A percentile compares a stretch with the other conserved stretches of the same genome.
These are phyloP conservation scores for Colletotrichum paranaense DNA, from an alignment of 2,329 filamentous ascomycete genomes.

Conservation along the genomic window DNA sequence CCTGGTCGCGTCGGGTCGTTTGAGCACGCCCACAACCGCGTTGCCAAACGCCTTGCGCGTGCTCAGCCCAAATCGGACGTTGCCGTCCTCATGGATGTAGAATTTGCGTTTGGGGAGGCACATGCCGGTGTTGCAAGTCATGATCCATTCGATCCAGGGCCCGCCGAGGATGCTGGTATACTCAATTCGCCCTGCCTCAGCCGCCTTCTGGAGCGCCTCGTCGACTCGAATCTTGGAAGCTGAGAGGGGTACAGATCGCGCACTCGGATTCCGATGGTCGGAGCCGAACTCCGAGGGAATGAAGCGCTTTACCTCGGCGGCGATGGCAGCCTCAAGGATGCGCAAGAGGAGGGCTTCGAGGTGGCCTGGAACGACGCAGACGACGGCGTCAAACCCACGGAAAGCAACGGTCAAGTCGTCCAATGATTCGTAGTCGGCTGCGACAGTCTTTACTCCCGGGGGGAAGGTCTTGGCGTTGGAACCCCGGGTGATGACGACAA, in stretches of 20 bases:
- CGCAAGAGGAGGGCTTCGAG: slow-evolving; percentile 55
- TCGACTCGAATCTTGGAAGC: slow-evolving; percentile 35
- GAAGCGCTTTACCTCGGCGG: slow-evolving; percentile 64
- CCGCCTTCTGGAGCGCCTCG: background rate
- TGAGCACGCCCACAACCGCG: slow-evolving; percentile 59
- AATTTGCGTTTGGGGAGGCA: background rate
- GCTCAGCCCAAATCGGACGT: slow-evolving; percentile 52
- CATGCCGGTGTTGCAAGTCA: slow-evolving; percentile 5
- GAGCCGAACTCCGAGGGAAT: slow-evolving; percentile 61
- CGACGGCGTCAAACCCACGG: slow-evolving; percentile 66
- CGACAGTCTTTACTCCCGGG: slow-evolving; percentile 41
- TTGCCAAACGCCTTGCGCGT: slow-evolving; percentile 58
- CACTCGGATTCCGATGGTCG: slow-evolving; percentile 39
- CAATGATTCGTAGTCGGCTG: slow-evolving; percentile 49
- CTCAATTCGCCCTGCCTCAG: slow-evolving; percentile 33
- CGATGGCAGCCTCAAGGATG: slow-evolving; percentile 62
- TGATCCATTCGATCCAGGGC: slow-evolving; percentile 48
- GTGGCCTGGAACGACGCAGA: slow-evolving; percentile 56
- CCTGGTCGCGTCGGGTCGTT: slow-evolving; percentile 55
- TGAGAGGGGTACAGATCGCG: slow-evolving; percentile 35
- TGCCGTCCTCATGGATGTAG: background rate
- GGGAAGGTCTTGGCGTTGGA: slow-evolving; percentile 53
- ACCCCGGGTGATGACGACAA: slow-evolving; percentile 48
- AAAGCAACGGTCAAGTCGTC: slow-evolving; percentile 63
- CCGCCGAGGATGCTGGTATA: slow-evolving; percentile 54